These are phyloP conservation scores for Dendrobium huoshanense DNA, from an alignment of 106 monocot species.

Conservation along the genomic window DNA sequence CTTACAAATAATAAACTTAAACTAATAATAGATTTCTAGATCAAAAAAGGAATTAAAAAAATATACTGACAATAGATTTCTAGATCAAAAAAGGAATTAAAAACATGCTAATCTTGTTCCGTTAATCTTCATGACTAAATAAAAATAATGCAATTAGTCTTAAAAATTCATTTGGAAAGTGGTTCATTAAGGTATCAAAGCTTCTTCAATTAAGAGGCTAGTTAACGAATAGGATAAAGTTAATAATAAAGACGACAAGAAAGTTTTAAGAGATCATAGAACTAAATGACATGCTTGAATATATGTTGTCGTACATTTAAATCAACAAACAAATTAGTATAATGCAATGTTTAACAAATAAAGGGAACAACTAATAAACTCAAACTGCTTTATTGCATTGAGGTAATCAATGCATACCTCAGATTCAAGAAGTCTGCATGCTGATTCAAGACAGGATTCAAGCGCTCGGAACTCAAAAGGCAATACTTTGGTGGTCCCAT, in stretches of 20 bases:
- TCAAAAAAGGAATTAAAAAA: background rate
- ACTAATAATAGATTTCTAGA: background rate
- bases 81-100: background rate
- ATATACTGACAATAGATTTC: background rate
- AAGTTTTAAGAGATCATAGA: background rate
- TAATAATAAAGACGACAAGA: background rate
- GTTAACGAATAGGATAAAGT: background rate
- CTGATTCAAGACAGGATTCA: conserved; percentile 30
- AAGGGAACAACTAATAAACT: background rate
- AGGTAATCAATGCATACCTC: conserved; percentile 13
- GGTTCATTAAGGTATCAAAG: background rate
- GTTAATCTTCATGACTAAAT: background rate
- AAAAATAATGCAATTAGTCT: background rate
- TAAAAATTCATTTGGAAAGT: background rate
- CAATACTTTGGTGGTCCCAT: conserved; percentile 14
- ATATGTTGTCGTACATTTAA: background rate
- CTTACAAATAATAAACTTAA: background rate
- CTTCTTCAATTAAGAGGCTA: background rate
- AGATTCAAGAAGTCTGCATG: conserved; percentile 22
- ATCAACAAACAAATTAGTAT: background rate
- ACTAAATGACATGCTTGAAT: background rate
- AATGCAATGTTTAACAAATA: background rate
- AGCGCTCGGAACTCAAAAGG: conserved; percentile 37
- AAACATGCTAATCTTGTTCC: background rate
- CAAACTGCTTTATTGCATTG: background rate